A percentile compares a stretch with the other conserved stretches of the same genome.
These are phyloP conservation scores for Calonectria ilicicola DNA, from an alignment of 2,329 filamentous ascomycete genomes.

Conservation along the genomic window DNA sequence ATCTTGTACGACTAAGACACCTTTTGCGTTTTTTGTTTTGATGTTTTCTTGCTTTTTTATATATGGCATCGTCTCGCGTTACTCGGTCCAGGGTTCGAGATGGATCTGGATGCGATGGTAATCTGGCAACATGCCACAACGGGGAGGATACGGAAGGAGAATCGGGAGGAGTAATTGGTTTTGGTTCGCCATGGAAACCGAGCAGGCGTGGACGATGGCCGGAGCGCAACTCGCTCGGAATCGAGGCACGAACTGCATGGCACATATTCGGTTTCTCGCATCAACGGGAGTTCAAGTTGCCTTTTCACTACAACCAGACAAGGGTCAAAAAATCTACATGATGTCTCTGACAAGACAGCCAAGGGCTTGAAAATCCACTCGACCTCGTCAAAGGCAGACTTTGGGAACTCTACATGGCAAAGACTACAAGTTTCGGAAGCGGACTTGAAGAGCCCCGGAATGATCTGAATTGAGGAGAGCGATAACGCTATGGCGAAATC, in stretches of 20 bases:
- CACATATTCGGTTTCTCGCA: conserved; percentile 38
- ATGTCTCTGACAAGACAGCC: conserved; percentile 42
- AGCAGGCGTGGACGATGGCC: conserved; percentile 35
- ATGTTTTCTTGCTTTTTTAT: conserved; percentile 27
- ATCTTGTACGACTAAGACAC: conserved; percentile 49
- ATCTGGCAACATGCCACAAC: conserved; percentile 20
- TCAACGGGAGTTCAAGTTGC: conserved; percentile 44
- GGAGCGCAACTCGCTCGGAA: conserved; percentile 32
- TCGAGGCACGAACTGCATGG: conserved; percentile 33
- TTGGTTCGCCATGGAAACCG: conserved; percentile 41
- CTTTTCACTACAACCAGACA: conserved; percentile 37
- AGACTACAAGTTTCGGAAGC: conserved; percentile 40
- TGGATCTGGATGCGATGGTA: conserved; percentile 14
- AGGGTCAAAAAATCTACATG: conserved; percentile 31
- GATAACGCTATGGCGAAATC: conserved; percentile 51
- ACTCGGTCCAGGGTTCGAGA: conserved; percentile 17
- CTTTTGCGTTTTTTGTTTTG: conserved; percentile 36
- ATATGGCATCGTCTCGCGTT: conserved; percentile 27
- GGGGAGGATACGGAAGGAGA: conserved; percentile 21
- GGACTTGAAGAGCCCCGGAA: conserved; percentile 40
- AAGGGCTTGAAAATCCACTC: conserved; percentile 45
- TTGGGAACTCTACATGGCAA: conserved; percentile 39
- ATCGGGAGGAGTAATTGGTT: conserved; percentile 40
- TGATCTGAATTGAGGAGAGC: conserved; percentile 47
- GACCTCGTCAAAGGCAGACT: conserved; percentile 46